Base-by-base conservation (phyloP, 306 rosid genomes). In the Rosa persica region DNA sequence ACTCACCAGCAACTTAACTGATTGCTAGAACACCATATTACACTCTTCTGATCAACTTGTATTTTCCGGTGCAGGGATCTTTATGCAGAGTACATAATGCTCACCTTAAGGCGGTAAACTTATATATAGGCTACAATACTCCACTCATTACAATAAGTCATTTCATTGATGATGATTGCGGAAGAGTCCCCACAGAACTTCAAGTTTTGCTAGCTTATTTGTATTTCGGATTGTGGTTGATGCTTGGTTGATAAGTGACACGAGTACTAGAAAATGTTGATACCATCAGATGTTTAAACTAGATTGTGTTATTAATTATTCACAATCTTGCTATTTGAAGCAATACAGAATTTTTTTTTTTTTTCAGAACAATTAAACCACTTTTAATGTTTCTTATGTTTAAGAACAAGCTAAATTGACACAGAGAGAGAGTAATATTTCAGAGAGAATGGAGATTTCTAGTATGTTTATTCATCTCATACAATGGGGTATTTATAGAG, bases 41-140 rank as follows among this genome's bases (percentile, higher is more conserved):
- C 67, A 70, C 38, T 66, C 54, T n/a, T 38, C 47, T 82, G 16
- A 80, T n/a, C 47, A 54, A 42, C 30, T 79, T 60, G 49, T 68
- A 23, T 85, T 3, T 77, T 79, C 82, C 78, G 85, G 61, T 88
- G 91, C 91, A 94, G 98, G 98, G 97, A 92, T 85, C 97, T 94
- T 30, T 94, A 94, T 80, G 90, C 89, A 1, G 98, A 95, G 87
- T 95, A 91, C 85, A 86, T 95, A 82, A 78, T 95, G 83, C 93
- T 81, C 76, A 87, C 89, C 67, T 81, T 91, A 90, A 91, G 93
- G 93, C 82, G 92, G 81, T 95, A 91, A 76, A 76, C 78, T 19
- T 58, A 78, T 70, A 39, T 11, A 54, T 75, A 74, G 78, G 67
- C 79, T 43, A 57, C 79, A 9, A 15, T 72, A 4, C 60, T 75